Percentiles rank a stretch among this genome's conserved stretches.
These are phyloP conservation scores for Cladosporium sphaerospermum DNA, from an alignment of 2,329 filamentous ascomycete genomes.

Conservation along the genomic window DNA sequence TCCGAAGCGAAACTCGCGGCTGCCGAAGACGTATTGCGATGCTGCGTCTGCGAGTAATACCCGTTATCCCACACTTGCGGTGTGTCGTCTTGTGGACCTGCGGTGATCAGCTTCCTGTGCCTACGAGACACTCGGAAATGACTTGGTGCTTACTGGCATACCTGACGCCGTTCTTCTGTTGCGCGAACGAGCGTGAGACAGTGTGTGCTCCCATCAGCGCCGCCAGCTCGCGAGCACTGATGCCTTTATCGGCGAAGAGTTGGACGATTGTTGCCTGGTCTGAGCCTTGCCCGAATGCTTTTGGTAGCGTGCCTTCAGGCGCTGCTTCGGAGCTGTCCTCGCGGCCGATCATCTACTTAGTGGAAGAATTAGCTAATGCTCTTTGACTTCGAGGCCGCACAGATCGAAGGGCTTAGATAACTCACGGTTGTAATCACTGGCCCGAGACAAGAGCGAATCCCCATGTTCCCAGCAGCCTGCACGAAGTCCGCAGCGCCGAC, in stretches of 20 bases:
- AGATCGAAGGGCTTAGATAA: neutral
- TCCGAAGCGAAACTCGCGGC: slow-evolving; percentile 25
- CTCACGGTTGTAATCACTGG: slow-evolving; percentile 13
- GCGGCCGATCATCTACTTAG: slow-evolving; percentile 41
- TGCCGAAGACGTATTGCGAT: slow-evolving; percentile 1
- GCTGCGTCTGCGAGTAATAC: slow-evolving; percentile 39
- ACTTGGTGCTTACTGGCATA: slow-evolving; percentile 22
- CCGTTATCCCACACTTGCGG: slow-evolving; percentile 45
- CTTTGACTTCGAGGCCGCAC: neutral
- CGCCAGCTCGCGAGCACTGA: slow-evolving; percentile 44
- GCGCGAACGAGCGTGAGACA: slow-evolving; percentile 40
- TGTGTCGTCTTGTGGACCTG: slow-evolving; percentile 41
- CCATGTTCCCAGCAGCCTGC: slow-evolving; percentile 43
- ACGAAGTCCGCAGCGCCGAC: slow-evolving; percentile 50
- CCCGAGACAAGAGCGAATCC: slow-evolving; percentile 27
- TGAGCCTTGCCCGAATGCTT: slow-evolving; percentile 33
- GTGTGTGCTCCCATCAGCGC: slow-evolving; percentile 52
- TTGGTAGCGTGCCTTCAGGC: slow-evolving; percentile 42
- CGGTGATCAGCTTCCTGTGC: neutral
- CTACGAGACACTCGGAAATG: neutral
- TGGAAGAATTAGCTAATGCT: neutral
- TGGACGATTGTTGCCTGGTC: slow-evolving; percentile 36
- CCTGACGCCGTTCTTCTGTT: slow-evolving; percentile 17
- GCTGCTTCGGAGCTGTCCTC: slow-evolving; percentile 38
- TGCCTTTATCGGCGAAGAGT: slow-evolving; percentile 47